These are phyloP conservation scores for Entoloma clypeatum DNA, from an alignment of 1,284 basidiomycete species.

Conservation along the genomic window DNA sequence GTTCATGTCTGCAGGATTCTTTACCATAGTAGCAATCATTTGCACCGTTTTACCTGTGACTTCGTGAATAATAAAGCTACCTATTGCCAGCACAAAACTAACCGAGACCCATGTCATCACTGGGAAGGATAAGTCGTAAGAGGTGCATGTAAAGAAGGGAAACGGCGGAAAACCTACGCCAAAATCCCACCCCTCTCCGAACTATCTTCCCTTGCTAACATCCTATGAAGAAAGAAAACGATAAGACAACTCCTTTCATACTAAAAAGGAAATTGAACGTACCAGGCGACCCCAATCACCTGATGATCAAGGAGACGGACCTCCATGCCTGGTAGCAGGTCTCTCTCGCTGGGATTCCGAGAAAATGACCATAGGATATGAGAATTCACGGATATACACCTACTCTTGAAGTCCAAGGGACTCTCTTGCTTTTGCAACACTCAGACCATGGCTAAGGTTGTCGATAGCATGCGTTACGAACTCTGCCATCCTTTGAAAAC, in stretches of 20 bases:
- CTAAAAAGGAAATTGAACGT: constrained; percentile 20
- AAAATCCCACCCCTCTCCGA: constrained; percentile 67
- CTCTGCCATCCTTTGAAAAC: constrained; percentile 50
- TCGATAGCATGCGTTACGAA: constrained; percentile 58
- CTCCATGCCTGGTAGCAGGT: constrained; percentile 58
- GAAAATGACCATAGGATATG: constrained; percentile 5
- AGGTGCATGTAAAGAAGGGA: constrained; percentile 13
- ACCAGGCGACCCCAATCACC: constrained; percentile 70
- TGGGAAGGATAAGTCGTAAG: constrained; percentile 19
- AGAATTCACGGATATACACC: constrained; percentile 14
- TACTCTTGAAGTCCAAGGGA: constrained; percentile 48
- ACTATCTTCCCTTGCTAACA: constrained; percentile 53
- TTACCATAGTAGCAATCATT: constrained; percentile 69
- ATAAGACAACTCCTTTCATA: neutral
- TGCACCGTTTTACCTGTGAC: constrained; percentile 59
- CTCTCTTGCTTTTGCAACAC: constrained; percentile 47
- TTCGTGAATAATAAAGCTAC: too few species aligned
- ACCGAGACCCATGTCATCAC: constrained; percentile 91
- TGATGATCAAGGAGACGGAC: constrained; percentile 70
- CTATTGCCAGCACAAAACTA: constrained; percentile 7
- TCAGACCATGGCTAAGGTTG: constrained; percentile 48
- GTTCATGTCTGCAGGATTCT: constrained; percentile 47
- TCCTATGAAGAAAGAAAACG: constrained; percentile 44
- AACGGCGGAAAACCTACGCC: too few species aligned
- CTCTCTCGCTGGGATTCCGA: constrained; percentile 37